phyloP scores from a whole-genome alignment of 23 red algal species.

The Gracilaria vermiculophylla region DNA sequence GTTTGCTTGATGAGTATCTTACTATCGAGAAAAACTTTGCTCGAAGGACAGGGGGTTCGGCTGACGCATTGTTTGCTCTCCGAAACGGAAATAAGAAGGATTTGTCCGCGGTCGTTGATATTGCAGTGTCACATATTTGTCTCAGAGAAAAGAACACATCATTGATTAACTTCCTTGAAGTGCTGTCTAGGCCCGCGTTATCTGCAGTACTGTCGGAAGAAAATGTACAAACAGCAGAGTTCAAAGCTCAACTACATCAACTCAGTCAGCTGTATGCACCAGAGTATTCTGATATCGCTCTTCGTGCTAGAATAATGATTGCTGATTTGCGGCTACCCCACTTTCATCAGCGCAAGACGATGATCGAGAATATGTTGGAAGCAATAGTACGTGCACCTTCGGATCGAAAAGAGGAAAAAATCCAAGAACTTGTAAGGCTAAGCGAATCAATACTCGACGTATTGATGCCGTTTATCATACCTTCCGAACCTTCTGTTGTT shows the following conservation, averaged over 20 bases:
- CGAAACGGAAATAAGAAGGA: constrained; percentile 80
- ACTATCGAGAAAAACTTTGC: constrained; percentile 89
- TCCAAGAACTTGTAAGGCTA: constrained; percentile 59
- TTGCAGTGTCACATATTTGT: constrained; percentile 84
- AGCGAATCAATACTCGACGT: constrained; percentile 86
- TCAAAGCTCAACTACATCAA: constrained; percentile 76
- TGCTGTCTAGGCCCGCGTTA: constrained; percentile 23
- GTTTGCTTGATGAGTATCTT: constrained; percentile 85
- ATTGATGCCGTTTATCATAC: constrained; percentile 65
- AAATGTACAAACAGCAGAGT: constrained; percentile 39
- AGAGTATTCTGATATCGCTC: constrained; percentile 85
- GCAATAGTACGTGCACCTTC: constrained; percentile 17
- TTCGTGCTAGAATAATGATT: constrained; percentile 85
- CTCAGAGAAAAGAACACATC: constrained; percentile 77
- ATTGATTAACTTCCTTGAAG: constrained; percentile 75
- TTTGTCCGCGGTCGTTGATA: constrained; percentile 81
- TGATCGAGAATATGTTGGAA: constrained; percentile 50
- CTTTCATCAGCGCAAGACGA: constrained; percentile 59
- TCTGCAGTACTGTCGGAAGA: constrained; percentile 41
- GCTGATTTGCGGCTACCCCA: constrained; percentile 67
- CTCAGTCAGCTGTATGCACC: constrained; percentile 81
- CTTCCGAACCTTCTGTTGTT: constrained; percentile 18
- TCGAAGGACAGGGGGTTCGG: constrained; percentile 36
- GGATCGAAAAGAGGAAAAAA: constrained; percentile 32
- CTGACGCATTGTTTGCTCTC: constrained; percentile 87